Conservation (phyloP, 2,329 filamentous ascomycete species). For the Aspergillus puulaauensis region DNA sequence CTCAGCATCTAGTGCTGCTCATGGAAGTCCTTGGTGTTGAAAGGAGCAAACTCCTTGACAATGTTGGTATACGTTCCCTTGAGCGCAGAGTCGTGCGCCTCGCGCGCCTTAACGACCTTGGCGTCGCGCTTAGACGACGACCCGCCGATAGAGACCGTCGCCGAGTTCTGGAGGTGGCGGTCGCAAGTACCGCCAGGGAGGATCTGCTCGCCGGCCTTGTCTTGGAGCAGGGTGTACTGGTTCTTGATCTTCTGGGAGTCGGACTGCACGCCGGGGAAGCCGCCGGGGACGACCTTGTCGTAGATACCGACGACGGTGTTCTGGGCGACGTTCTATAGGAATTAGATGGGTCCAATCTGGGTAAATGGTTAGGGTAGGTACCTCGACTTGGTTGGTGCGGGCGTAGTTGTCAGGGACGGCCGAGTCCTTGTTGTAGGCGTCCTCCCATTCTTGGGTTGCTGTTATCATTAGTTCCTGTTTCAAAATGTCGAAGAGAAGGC, state of each 20-base stretch:
- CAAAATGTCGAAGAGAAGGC: not conserved
- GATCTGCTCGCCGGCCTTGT: slow-evolving; percentile 3
- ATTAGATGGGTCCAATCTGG: not conserved
- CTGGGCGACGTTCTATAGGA: slow-evolving; percentile 5
- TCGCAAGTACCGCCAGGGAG: slow-evolving; percentile 4
- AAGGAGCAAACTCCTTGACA: slow-evolving; percentile 6
- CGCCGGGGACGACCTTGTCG: slow-evolving; percentile 3
- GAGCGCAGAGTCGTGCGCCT: not conserved
- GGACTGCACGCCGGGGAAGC: slow-evolving; percentile 1
- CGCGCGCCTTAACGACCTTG: not conserved
- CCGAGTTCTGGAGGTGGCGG: slow-evolving; percentile 8
- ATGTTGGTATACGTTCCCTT: slow-evolving; percentile 5
- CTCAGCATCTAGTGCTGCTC: not conserved
- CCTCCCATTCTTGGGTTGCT: slow-evolving; percentile 3
- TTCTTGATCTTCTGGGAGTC: slow-evolving; percentile 2
- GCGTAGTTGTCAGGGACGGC: slow-evolving; percentile 9
- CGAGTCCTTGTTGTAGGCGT: slow-evolving; percentile 1
- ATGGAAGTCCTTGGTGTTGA: slow-evolving; percentile 3
- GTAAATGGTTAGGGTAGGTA: not conserved
- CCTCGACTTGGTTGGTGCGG: slow-evolving; percentile 6
- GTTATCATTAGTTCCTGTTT: not conserved
- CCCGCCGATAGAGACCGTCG: not conserved
- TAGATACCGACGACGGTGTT: slow-evolving; percentile 9
- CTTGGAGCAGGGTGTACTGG: slow-evolving; percentile 4
- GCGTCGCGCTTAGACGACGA: not conserved